Conservation (phyloP, 352 stramenopile species). For the Pythium dissotocum region DNA sequence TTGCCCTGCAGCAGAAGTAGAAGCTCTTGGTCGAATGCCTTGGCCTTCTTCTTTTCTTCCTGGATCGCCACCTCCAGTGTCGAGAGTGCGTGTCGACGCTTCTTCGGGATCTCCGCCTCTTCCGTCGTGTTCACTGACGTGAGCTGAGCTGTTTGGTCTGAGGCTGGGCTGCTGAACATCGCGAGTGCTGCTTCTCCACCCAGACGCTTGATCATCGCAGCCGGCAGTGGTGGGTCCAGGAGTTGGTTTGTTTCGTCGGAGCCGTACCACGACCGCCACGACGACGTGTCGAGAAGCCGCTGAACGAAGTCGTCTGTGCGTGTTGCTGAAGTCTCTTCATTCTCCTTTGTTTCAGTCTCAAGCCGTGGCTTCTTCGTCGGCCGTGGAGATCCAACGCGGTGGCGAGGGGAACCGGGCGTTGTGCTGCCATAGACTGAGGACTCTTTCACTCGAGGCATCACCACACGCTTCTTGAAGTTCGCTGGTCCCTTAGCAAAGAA, state of each 20-base stretch:
- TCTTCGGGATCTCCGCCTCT: constrained; percentile 1
- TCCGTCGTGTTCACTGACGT: neutral
- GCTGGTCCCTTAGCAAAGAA: constrained; percentile 62
- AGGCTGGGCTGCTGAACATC: constrained; percentile 5
- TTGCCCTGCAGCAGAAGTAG: constrained; percentile 61
- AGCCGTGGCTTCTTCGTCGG: constrained; percentile 19
- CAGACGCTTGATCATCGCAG: constrained; percentile 30
- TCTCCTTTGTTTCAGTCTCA: neutral
- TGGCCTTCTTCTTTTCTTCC: constrained; percentile 46
- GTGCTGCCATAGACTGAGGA: neutral
- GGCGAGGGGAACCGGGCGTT: constrained; percentile 17
- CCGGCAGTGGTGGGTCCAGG: constrained; percentile 50
- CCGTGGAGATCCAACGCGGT: constrained; percentile 19
- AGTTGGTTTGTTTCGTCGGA: constrained; percentile 40
- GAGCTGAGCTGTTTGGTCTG: neutral
- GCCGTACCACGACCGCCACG: constrained; percentile 67
- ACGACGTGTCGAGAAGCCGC: constrained; percentile 41
- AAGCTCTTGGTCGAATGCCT: constrained; percentile 51
- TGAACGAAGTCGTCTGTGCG: constrained; percentile 39
- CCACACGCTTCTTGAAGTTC: constrained; percentile 60
- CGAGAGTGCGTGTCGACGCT: constrained; percentile 11
- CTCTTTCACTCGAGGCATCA: constrained; percentile 33
- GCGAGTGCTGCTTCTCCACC: constrained; percentile 17
- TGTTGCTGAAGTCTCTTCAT: neutral
- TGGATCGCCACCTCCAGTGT: constrained; percentile 24